Base-by-base conservation (phyloP, 2,329 filamentous ascomycete species). In the Amauroascus verrucosus region DNA sequence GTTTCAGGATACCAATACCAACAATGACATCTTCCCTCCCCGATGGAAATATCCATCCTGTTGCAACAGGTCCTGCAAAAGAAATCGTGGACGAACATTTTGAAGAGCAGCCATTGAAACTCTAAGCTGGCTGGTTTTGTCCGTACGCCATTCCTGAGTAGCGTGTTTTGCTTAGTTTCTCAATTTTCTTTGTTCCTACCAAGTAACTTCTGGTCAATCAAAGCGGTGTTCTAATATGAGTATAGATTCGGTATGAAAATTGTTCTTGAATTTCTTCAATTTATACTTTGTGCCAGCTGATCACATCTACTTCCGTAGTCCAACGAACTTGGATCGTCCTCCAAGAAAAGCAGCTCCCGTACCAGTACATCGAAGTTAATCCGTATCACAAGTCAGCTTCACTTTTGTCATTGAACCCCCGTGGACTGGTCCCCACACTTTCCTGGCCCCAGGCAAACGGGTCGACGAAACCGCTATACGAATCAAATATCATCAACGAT, bases 281-380 rank as follows among this genome's bases (percentile, higher is more conserved):
- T 8, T 8, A 28, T 9, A 11, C 16, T 46, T 4, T 6, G 24
- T 47, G 28, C 28, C 35, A 32, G 40, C 13, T 28, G 20, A 14
- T 38, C 26, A 50, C 35, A 49, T 44, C 6, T 51, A 54, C 40
- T 18, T 20, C 24, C 16, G 6, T 53, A 70, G 69, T 88, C 3
- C 85, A 89, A 70, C 77, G 85, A 16, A 76, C 77, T 13, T 88
- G 85, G 83, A 82, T 88, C 56, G 79, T 83, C 1, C 75, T 90
- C 9, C 77, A 82, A 62, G 85, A 89, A 65, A 89, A 90, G 66
- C 69, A 75, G 1, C 84, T 88, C 28, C 78, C 80, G 14, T 84
- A 90, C 65, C 82, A 89, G 69, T 88, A 87, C 65, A 75, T 86
- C 58, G 83, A 87, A 72, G 83, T 88, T 55, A 88, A 89, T 66